Base-by-base conservation (phyloP, 805 yeast genomes). In the Pachysolen tannophilus region DNA sequence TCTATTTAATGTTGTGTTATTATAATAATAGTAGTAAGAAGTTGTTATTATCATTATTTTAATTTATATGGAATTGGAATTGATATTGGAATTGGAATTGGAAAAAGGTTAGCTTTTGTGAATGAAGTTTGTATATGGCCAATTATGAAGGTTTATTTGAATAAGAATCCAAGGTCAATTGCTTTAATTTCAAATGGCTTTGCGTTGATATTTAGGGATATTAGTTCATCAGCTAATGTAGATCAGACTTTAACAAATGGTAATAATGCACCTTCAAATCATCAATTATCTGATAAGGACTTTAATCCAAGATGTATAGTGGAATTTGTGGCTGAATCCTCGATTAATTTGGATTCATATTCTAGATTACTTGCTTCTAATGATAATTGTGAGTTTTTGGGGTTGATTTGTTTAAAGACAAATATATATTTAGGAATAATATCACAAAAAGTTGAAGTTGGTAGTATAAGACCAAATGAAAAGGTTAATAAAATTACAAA, bases 141-240 rank as follows among this genome's bases (percentile, higher is more conserved):
- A n/a, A n/a, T n/a, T n/a, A 82, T 83, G 87, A 69, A 61, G 53
- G 67, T 83, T 9, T 76, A 65, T 53, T 64, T 82, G 35, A 74
- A 81, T 37, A 72, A 67, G 38, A 53, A 63, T 23, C 90, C 92
- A 2, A 63, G 95, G 36, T 70, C 88, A 8, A 62, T 84, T 38
- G 80, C 84, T 2, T 61, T 86, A 3, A 72, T 76, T 3, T 69
- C 80, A 15, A 66, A 69, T 29, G 69, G 67, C 19, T 70, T 64
- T 50, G 83, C 78, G 1, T 61, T 86, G 40, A 62, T 79, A 3
- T 63, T 86, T 32, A 64, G 78, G 32, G 75, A 69, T 41, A 69
- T 18, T 41, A 43, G 35, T 21, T 32, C 36, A 8, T 24, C 32
- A n/a, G 26, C 34, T 13, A 26, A 15, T 16, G 17, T 4, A 19